Percentiles rank a stretch among this genome's conserved stretches.
These are phyloP conservation scores for Boletus bicolor DNA, from an alignment of 768 basidiomycete genomes.

Conservation along the genomic window DNA sequence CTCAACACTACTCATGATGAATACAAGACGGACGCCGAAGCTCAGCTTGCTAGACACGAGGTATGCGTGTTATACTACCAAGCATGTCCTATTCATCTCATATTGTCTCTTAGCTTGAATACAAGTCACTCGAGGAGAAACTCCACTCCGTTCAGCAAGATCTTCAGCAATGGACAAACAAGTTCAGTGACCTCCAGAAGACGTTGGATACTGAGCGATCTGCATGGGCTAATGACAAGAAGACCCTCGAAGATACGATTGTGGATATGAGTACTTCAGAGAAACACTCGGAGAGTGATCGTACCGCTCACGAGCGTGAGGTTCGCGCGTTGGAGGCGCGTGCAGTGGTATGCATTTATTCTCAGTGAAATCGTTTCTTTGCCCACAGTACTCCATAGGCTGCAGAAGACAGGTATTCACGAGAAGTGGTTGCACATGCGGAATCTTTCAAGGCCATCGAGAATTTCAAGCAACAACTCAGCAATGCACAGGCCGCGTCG, in stretches of 20 bases:
- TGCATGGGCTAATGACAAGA: slow-evolving; percentile 77
- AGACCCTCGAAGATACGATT: slow-evolving; percentile 76
- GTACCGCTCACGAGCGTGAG: slow-evolving; percentile 59
- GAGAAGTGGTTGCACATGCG: slow-evolving; percentile 82
- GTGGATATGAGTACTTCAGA: slow-evolving; percentile 77
- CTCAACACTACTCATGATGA: slow-evolving; percentile 76
- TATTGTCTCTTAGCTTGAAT: slow-evolving; percentile 50
- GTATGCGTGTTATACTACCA: slow-evolving; percentile 36
- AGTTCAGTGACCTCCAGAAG: slow-evolving; percentile 58
- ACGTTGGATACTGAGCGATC: slow-evolving; percentile 65
- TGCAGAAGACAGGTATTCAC: slow-evolving; percentile 77
- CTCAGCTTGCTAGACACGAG: slow-evolving; percentile 63
- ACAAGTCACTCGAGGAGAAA: slow-evolving; percentile 59
- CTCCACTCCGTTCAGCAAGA: slow-evolving; percentile 55
- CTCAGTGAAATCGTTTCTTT: neutral
- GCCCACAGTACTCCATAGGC: slow-evolving; percentile 36
- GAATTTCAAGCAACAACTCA: slow-evolving; percentile 59
- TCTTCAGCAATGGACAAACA: slow-evolving; percentile 43
- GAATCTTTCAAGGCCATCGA: slow-evolving; percentile 76
- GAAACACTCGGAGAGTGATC: slow-evolving; percentile 61
- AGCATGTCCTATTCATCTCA: neutral
- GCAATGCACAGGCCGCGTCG: slow-evolving; percentile 46
- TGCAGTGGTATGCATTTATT: slow-evolving; percentile 48
- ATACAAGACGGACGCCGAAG: slow-evolving; percentile 70
- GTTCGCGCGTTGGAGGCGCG: slow-evolving; percentile 67